phyloP scores from a whole-genome alignment of 1,284 basidiomycete species.

The Coniferiporia sulphurascens region DNA sequence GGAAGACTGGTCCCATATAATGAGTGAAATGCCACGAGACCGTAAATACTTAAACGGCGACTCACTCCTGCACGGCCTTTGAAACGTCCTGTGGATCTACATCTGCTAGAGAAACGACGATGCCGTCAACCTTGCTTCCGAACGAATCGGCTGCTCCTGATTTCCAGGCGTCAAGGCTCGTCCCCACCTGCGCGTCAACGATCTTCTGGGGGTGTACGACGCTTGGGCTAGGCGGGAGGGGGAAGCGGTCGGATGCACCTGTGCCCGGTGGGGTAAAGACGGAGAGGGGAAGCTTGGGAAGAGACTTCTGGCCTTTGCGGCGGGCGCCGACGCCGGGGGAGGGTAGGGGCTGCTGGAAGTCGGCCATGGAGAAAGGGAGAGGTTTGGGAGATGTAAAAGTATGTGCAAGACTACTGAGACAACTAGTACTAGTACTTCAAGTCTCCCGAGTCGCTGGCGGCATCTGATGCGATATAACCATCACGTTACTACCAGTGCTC shows the following conservation, averaged over 20 bases:
- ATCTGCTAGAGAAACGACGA: constrained; percentile 48
- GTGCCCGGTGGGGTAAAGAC: constrained; percentile 67
- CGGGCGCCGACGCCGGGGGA: constrained; percentile 42
- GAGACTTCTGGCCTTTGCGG: constrained; percentile 56
- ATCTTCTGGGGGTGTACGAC: constrained; percentile 57
- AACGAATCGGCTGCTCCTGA: constrained; percentile 44
- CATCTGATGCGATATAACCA: neutral
- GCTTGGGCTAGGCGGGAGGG: constrained; percentile 62
- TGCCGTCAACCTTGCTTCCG: constrained; percentile 40
- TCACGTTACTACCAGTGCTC: neutral
- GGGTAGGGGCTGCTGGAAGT: constrained; percentile 30
- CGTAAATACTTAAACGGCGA: neutral
- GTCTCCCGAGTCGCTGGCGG: no score
- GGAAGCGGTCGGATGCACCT: constrained; percentile 60
- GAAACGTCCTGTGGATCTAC: constrained; percentile 19
- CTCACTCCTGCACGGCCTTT: constrained; percentile 22
- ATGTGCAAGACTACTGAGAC: no score
- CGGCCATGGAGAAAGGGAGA: constrained; percentile 24
- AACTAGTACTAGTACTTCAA: no score
- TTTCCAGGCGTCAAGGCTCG: constrained; percentile 46
- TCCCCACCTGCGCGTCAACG: constrained; percentile 59
- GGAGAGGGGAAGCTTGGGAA: constrained; percentile 64
- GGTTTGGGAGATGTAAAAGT: neutral
- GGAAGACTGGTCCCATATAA: neutral
- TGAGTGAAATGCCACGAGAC: neutral